A percentile compares a stretch with the other conserved stretches of the same genome.
phyloP scores from a whole-genome alignment of 2,329 filamentous ascomycete genomes.

The Fusarium anguioides region DNA sequence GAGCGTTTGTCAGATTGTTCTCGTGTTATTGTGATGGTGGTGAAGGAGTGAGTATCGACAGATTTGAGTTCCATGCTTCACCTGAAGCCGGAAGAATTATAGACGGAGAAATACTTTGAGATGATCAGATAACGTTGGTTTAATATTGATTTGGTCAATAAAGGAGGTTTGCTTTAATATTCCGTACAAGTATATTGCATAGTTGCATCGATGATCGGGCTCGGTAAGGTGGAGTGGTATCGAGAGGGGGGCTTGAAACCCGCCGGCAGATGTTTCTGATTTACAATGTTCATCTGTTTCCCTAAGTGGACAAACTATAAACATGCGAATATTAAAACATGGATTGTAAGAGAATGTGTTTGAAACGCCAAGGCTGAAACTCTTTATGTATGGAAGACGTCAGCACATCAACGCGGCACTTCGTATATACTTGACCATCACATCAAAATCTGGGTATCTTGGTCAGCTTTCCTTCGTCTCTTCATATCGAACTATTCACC shows the following conservation, averaged over 20 bases:
- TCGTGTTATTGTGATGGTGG: neutral
- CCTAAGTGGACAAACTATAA: neutral
- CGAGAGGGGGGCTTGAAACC: conserved; percentile 2
- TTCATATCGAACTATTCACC: neutral
- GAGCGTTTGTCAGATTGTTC: conserved; percentile 14
- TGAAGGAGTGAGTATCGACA: neutral
- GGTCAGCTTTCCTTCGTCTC: neutral
- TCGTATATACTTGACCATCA: fast-evolving
- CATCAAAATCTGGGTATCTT: neutral
- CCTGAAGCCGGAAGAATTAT: neutral
- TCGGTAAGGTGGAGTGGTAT: neutral
- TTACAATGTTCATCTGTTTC: neutral
- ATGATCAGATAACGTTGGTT: neutral
- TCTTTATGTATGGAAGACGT: neutral
- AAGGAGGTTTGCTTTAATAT: neutral
- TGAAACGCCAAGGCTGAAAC: conserved; percentile 16
- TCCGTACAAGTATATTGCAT: neutral
- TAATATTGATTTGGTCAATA: neutral
- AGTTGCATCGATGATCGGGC: conserved; percentile 15
- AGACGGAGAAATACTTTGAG: neutral
- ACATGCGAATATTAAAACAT: conserved; percentile 2
- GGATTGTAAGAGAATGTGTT: neutral
- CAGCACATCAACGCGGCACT: fast-evolving
- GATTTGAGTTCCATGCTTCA: neutral
- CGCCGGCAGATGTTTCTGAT: neutral